Evolutionary conservation across 2,329 filamentous ascomycete species (phyloP), one percentile per base, ranked within the genome.

Genomic region (Aspergillus novofumigatus): DNA sequence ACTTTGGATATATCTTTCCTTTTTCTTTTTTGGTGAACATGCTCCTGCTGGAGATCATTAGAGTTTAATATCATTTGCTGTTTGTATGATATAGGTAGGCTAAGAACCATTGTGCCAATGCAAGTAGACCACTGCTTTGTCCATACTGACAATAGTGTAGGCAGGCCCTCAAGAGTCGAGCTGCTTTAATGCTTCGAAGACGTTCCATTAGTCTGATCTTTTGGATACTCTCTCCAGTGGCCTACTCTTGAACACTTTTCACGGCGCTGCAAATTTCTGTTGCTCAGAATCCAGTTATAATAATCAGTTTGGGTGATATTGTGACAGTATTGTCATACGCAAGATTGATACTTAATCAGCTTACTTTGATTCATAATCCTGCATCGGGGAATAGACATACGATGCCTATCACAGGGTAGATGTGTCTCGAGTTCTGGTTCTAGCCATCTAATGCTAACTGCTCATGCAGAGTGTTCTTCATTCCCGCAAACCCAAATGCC

Each of bases 401-500:
- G 64, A 73, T 73, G 71, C 62, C 71, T 57, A 65, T 72, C 56
- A 72, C 71, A 52, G 73, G 73, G 73, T 75, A 72, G 45, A 51
- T 14, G 0, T 35, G 48, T 20, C 38, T 21, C 1, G 7, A 38
- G 51, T 35, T n/a, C 20, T 9, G 5, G 14, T 5, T 29, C 26
- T 0, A 10, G 7, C 0, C 11, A 17, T 9, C 44, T 50, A 51
- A 42, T 53, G 26, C 56, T 61, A 60, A 62, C 57, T 53, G 60
- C 58, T 28, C 51, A 56, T 47, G 28, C 35, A 77, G 75, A n/a
- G 69, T 77, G 55, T 77, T 73, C 62, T 77, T 77, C 61, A 72
- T 77, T 44, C 74, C 74, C 32, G 72, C 73, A 21, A 73, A 71
- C 50, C 72, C 75, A 52, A 76, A 75, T 58, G 63, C 72, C 26